Evolutionary conservation across 2,329 filamentous ascomycete genomes (phyloP).

Genomic region (Cryphonectria parasitica): DNA sequence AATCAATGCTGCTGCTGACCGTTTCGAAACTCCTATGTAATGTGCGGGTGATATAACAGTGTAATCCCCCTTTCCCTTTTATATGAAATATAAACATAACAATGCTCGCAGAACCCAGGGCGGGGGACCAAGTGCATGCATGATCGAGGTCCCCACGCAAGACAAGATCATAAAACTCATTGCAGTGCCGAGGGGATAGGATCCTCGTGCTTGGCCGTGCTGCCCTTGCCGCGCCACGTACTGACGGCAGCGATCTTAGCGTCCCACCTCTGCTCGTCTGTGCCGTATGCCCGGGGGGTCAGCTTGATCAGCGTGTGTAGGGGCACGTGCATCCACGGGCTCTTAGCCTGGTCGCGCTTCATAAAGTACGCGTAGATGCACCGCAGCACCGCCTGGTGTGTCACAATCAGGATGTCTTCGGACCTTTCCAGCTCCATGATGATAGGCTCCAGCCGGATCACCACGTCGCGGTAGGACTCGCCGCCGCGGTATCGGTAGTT

Average conservation of each 20-base stretch:
- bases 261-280: conserved; percentile 83
- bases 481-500: conserved; percentile 98
- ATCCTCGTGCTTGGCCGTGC: conserved; percentile 84
- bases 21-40: background rate
- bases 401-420: conserved; percentile 97
- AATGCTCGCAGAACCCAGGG: background rate
- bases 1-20: conserved; percentile 7
- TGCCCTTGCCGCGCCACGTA: conserved; percentile 94
- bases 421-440: conserved; percentile 98
- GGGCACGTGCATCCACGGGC: conserved; percentile 98
- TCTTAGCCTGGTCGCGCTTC: conserved; percentile 90
- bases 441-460: conserved; percentile 96
- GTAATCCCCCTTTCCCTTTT: background rate
- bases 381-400: conserved; percentile 92
- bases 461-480: conserved; percentile 93
- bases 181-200: conserved; percentile 43
- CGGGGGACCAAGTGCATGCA: conserved; percentile 6
- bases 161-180: conserved; percentile 24
- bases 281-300: conserved; percentile 91
- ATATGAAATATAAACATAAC: background rate
- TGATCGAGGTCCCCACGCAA: background rate
- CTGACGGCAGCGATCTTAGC: conserved; percentile 95
- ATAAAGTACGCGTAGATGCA: conserved; percentile 99
- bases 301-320: conserved; percentile 96
- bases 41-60: background rate